Evolutionary conservation across 768 basidiomycete species (phyloP), one percentile per base, ranked within the genome.

Genomic region (Tylopilus balloui): DNA sequence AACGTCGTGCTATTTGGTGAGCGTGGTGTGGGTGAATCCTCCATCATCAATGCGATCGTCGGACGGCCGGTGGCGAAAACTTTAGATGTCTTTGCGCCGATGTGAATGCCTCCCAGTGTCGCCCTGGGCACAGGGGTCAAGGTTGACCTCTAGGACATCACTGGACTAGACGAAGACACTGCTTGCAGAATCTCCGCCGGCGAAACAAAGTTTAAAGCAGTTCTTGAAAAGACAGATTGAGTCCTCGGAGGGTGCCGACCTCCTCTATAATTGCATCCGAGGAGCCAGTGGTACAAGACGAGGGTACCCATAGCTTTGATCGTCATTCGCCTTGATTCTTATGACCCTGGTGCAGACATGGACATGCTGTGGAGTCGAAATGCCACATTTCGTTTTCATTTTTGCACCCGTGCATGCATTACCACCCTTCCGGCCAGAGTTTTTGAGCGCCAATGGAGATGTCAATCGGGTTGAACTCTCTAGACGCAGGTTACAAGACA

Each of bases 1-100:
- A 75, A 71, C 44, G 42, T 73, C 14, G 61, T 75, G 25, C 20
- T 75, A 3, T 72, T 74, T 28, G 59, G 61, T 47, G 59, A 63
- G 54, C 57, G 59, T 35, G 58, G 62, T 40, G 62, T 70, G 43
- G 68, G 69, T 17, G 74, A 76, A 56, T 74, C 73, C 23, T 71
- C 70, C 14, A 54, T 72, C 46, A 60, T 74, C 48, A 76, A 74
- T 47, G 56, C 67, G 57, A 44, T 74, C 36, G 48, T 52, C 6
- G 66, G 63, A 23, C 17, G 38, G 3, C 44, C 60, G 0, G 39
- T 53, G 9, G 71, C 70, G 8, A 45, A 38, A 1, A 60, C 60
- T 15, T 68, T 67, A 14, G 54, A 56, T 13, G 63, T 62, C 7
- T 25, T 51, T 65, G 63, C 39, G 72, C 71, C 1, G 58, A 61